phyloP scores from a whole-genome alignment of 2,329 filamentous ascomycete genomes.

The Ophiostoma himal-ulmi region DNA sequence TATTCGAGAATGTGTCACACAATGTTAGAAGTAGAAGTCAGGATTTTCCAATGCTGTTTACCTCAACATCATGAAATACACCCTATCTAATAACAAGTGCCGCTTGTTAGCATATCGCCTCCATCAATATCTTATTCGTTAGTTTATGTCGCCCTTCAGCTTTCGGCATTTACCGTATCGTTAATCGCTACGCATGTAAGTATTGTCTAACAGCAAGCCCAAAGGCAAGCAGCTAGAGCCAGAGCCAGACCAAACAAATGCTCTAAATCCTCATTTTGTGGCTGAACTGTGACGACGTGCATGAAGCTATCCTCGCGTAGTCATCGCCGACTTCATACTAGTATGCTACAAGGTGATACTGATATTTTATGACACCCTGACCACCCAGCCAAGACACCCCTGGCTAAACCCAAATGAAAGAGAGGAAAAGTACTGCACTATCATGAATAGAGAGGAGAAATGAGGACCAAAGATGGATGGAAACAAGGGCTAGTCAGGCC shows the following conservation, averaged over 20 bases:
- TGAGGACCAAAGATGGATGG: background rate
- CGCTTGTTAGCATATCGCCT: background rate
- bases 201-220: background rate
- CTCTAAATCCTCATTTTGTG: background rate
- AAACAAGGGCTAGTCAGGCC: background rate
- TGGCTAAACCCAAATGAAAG: background rate
- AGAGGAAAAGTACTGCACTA: constrained; percentile 3
- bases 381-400: background rate
- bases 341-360: background rate
- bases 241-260: background rate
- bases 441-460: background rate
- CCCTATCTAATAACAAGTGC: background rate
- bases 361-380: background rate
- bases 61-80: background rate
- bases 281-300: background rate
- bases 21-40: background rate
- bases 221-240: background rate
- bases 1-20: background rate
- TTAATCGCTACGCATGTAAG: background rate
- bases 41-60: background rate
- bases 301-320: background rate
- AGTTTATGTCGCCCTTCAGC: too few species aligned
- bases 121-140: background rate
- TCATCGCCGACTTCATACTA: background rate
- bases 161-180: background rate